Evolutionary conservation across 2,329 filamentous ascomycete species (phyloP), one percentile per base, ranked within the genome.

Genomic region (Beauveria pseudobassiana): DNA sequence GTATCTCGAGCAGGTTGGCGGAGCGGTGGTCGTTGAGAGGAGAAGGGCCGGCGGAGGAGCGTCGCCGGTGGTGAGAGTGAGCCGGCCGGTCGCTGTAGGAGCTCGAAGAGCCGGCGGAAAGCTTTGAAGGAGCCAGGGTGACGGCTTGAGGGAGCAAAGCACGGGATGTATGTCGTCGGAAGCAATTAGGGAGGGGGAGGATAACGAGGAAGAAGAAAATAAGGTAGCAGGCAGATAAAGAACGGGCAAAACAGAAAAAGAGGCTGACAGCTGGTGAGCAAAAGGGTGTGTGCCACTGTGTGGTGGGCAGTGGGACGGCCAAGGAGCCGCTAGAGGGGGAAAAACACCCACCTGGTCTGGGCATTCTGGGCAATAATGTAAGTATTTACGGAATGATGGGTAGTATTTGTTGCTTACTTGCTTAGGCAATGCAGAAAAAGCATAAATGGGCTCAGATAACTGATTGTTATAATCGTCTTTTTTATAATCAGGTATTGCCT

Each of bases 41-140:
- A 54, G 59, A 54, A 54, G 71, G 69, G 63, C 70, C 75, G 56
- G 74, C 74, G 55, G 80, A 78, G 62, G 80, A 82, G 71, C 77
- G 77, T 68, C 80, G 75, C 68, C 80, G 76, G 68, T 81, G 80
- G 67, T 83, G 79, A 54, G 76, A 77, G 63, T 75, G 75, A 61
- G 72, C 69, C 64, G 79, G 77, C 67, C 76, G 74, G 72, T 80
- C 79, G 75, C 76, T 79, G 68, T 77, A 78, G 68, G 81, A 82
- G 73, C 74, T 76, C 74, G 83, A 84, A 64, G 83, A 81, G 71
- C 81, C 81, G 67, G 78, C 76, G 68, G 75, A 72, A 66, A 75
- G 72, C 65, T 74, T 77, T 75, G 76, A 72, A 67, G 78, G 76
- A 75, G 80, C 82, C 82, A 85, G 79, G 67, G 75, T 80, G 74